Base-by-base conservation (phyloP, 108 stramenopile species). In the Cyclotella cryptica region DNA sequence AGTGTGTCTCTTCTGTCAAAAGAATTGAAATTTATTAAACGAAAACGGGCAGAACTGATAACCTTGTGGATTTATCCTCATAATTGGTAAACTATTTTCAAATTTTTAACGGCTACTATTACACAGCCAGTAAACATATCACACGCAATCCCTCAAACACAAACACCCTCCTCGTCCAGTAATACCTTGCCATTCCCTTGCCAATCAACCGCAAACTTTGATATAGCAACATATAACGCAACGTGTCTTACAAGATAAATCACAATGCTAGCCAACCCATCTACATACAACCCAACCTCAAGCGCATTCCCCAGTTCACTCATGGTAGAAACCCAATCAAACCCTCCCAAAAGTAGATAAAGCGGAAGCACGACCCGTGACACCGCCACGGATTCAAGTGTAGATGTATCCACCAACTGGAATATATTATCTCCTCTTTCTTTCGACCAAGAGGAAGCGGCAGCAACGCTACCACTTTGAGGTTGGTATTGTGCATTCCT, bases 201-300 rank as follows among this genome's bases (percentile, higher is more conserved):
- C 93, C 91, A 94, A 66, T 94, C 90, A 19, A 94, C 77, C 14
- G 89, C 82, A 67, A 92, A 92, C 45, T 92, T 92, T 40, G 83
- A 74, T 40, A 94, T 69, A 18, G 87, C 88, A 18, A 94, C 77
- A 61, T 92, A 94, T 24, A 90, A 57, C 17, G 89, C 74, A 19
- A 90, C 88, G 78, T 94, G 93, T 18, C 91, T 78, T n/a, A 88
- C 41, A 8, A 94, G 76, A 49, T 94, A 94, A 0, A 88, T 63
- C 6, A 69, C 28, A 0, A 69, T 72, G 58, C 35, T 66, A 13
- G 83, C 77, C 19, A 84, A 21, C 45, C 65, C 87, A 67, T 84
- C 84, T n/a, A 74, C 44, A 63, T 81, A 69, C 49, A 44, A 27
- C 29, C 75, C 78, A 35, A 66, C 70, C 40, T 87, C 72, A 57